Evolutionary conservation across 164 flowering plant genomes (phyloP), one percentile per base, ranked within the genome.

Genomic region (Piper longum): DNA sequence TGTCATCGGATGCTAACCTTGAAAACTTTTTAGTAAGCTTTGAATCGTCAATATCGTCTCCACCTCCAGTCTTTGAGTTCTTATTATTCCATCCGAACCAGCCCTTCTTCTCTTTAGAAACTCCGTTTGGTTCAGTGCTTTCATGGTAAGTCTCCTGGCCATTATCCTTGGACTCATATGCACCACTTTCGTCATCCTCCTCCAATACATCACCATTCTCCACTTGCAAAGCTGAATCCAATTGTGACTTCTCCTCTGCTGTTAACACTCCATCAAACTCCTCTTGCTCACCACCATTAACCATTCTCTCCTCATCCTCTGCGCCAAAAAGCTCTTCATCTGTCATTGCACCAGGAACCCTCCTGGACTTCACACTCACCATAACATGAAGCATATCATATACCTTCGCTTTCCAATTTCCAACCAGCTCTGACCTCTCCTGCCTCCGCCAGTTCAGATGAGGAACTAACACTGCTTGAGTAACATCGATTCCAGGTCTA

Each of bases 331-430:
- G 95, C 75, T 93, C 99, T 70, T 90, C 99, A 74, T 93, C 99
- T 8, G 99, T 93, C 96, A 90, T 84, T 48, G 96, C 99, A 71
- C 99, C 97, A 43, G 99, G 99, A 66, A 93, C 99, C 48, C 96
- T 74, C 78, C 99, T 83, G 3, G 99, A 93, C 62, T 90, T 93
- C 73, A 93, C 97, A 68, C 99, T 93, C 43, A 93, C 99, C 90
- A 84, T 82, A 62, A 93, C 99, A 77, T 90, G 84, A 74, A 84
- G 96, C 99, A 93, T 93, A 70, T 93, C 99, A 70, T 85, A 88
- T 18, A 93, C 85, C 77, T 84, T 93, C 18, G 96, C 92, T 73
- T 90, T 93, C 99, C 99, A 93, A 65, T 67, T 74, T 19, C 97
- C 99, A 69, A 93, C 92, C 88, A 85, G 77, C 76, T 93, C 99